Evolutionary conservation across 106 monocot species (phyloP).

Genomic region (Acanthochlamys bracteata): DNA sequence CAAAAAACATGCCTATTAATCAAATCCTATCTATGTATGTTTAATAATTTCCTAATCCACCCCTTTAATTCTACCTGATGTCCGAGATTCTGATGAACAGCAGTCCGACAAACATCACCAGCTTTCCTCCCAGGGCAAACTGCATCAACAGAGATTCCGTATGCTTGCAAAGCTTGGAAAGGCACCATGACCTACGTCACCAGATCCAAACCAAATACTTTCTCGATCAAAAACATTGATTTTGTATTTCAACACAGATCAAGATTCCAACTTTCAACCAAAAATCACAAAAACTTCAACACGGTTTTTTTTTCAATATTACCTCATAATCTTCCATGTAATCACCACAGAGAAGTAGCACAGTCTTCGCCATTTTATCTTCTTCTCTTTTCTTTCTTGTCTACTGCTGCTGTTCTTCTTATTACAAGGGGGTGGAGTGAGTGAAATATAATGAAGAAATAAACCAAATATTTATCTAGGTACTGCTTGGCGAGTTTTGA

Average conservation of each 20-base stretch:
- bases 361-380: conserved; percentile 36
- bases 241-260: neutral
- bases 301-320: too few species aligned
- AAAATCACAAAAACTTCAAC: neutral
- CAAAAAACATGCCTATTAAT: too few species aligned
- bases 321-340: conserved; percentile 72
- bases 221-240: neutral
- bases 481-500: too few species aligned
- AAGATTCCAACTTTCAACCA: neutral
- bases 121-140: conserved; percentile 83
- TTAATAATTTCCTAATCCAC: too few species aligned
- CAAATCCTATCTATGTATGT: too few species aligned
- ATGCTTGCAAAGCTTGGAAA: conserved; percentile 77
- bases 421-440: too few species aligned
- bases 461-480: too few species aligned
- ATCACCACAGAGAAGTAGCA: conserved; percentile 57
- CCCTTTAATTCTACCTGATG: conserved; percentile 50
- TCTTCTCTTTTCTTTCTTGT: neutral
- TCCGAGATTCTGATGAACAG: conserved; percentile 43
- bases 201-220: conserved; percentile 4
- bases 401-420: neutral
- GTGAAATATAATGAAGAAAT: too few species aligned
- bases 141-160: conserved; percentile 63
- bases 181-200: conserved; percentile 63
- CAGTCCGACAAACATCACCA: conserved; percentile 70